A percentile compares a stretch with the other conserved stretches of the same genome.
These are phyloP conservation scores for Eutrema yunnanense DNA, from an alignment of 345 rosid genomes.

Conservation along the genomic window DNA sequence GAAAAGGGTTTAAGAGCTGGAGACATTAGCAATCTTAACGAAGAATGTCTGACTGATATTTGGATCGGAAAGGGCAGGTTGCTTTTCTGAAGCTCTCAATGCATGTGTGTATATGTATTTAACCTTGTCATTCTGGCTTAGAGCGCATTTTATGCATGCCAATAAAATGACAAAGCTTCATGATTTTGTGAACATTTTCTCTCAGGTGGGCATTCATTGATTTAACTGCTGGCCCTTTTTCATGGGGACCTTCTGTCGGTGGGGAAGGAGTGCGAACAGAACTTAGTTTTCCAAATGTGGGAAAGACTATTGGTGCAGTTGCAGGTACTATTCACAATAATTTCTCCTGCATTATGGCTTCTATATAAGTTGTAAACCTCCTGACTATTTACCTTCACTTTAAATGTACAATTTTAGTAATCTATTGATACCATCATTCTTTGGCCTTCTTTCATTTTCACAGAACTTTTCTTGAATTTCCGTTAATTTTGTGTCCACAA, in stretches of 20 bases:
- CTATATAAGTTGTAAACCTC: neutral
- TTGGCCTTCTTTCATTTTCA: neutral
- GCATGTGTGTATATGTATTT: constrained; percentile 20
- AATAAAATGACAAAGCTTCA: neutral
- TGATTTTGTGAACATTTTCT: constrained; percentile 19
- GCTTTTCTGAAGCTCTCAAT: constrained; percentile 32
- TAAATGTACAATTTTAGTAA: neutral
- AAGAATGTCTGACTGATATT: constrained; percentile 86
- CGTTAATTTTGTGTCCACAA: constrained; percentile 9
- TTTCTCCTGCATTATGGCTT: neutral
- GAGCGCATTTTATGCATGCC: constrained; percentile 6
- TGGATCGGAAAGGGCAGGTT: constrained; percentile 98
- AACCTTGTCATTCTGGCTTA: constrained; percentile 18
- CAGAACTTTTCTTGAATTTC: neutral
- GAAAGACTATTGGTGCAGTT: constrained; percentile 92
- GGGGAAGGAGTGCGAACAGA: constrained; percentile 99
- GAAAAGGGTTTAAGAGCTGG: constrained; percentile 64
- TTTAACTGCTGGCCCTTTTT: constrained; percentile 89
- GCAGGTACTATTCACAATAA: constrained; percentile 48
- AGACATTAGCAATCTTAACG: constrained; percentile 59
- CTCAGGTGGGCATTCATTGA: constrained; percentile 96
- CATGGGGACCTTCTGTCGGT: constrained; percentile 99
- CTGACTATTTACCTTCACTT: neutral
- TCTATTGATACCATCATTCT: neutral
- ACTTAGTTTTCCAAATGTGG: constrained; percentile 85